Evolutionary conservation across 306 rosid genomes (phyloP).

Genomic region (Argentina anserina): DNA sequence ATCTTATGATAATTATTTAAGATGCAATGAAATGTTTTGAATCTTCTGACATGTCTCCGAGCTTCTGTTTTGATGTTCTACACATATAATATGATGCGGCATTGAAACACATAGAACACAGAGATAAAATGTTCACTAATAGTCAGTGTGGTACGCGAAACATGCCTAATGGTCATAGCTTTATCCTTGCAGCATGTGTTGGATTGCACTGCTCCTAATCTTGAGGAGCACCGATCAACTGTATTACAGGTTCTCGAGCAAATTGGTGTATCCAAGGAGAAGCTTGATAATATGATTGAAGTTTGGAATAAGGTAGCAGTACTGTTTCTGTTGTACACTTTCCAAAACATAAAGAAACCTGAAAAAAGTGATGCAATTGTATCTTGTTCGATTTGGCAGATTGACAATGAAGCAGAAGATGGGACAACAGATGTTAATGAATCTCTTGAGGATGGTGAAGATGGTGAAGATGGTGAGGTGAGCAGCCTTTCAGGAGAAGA

Average conservation of each 20-base stretch:
- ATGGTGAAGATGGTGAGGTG: constrained; percentile 35
- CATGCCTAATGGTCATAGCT: constrained; percentile 15
- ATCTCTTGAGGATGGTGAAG: constrained; percentile 30
- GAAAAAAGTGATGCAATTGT: neutral
- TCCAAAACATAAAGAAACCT: neutral
- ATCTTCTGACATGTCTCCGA: neutral
- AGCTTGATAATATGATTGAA: constrained; percentile 85
- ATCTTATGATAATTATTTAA: neutral
- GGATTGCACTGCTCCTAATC: constrained; percentile 94
- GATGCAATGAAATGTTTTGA: neutral
- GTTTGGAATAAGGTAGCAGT: constrained; percentile 89
- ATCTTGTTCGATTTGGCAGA: constrained; percentile 41
- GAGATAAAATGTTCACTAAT: neutral
- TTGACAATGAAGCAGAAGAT: constrained; percentile 67
- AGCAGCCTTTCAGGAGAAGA: constrained; percentile 35
- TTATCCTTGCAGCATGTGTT: constrained; percentile 70
- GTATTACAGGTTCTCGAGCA: constrained; percentile 81
- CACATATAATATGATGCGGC: neutral
- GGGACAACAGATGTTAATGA: constrained; percentile 40
- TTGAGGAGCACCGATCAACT: constrained; percentile 82
- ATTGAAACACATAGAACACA: neutral
- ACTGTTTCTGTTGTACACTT: constrained; percentile 2
- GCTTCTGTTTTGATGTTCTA: neutral
- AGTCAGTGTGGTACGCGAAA: neutral
- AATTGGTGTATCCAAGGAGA: constrained; percentile 75